Conservation (phyloP, 75 land plant species). For the Chamaecyparis obtusa region DNA sequence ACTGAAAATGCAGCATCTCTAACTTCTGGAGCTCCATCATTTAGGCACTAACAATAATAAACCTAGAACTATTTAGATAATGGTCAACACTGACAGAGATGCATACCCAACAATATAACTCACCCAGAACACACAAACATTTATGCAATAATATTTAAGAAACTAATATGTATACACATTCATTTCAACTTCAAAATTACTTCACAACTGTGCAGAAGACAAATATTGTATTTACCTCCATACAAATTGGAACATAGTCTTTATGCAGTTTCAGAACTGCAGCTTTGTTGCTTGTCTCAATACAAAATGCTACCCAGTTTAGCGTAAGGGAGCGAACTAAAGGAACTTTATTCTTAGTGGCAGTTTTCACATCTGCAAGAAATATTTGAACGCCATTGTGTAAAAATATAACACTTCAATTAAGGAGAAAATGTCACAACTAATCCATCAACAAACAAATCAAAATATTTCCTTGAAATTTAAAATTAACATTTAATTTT, state of each 20-base stretch:
- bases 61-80: neutral
- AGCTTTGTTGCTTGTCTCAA: conserved; percentile 86
- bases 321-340: conserved; percentile 86
- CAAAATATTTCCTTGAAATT: neutral
- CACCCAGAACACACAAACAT: neutral
- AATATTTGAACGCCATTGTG: neutral
- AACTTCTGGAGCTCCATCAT: conserved; percentile 98
- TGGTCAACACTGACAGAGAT: neutral
- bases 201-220: neutral
- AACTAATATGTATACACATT: too few relatives aligned
- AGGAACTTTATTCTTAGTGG: conserved; percentile 97
- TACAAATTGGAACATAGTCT: conserved; percentile 94
- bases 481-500: neutral
- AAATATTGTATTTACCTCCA: conserved; percentile 71
- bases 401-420: too few relatives aligned
- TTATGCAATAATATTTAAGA: neutral
- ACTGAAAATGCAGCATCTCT: conserved; percentile 96
- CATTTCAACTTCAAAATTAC: neutral
- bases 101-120: neutral
- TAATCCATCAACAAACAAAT: neutral
- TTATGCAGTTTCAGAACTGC: conserved; percentile 89
- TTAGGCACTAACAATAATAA: conserved; percentile 60
- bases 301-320: conserved; percentile 89
- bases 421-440: neutral
- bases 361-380: conserved; percentile 82